phyloP scores from a whole-genome alignment of 2,329 filamentous ascomycete genomes.

The Arachnomyces sp. region DNA sequence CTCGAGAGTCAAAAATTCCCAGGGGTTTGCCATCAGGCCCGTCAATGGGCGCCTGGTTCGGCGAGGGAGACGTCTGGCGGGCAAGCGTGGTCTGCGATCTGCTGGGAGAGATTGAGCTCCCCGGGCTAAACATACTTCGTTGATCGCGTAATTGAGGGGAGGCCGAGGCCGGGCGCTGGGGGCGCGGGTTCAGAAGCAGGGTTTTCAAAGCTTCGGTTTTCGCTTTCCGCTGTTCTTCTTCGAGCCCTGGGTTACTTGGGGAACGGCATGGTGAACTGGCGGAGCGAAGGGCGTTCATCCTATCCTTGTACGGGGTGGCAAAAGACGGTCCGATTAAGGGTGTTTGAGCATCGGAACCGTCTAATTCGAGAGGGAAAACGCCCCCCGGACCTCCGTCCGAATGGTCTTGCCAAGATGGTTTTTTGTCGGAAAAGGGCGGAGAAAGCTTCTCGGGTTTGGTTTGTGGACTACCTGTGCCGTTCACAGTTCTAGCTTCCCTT shows the following conservation, averaged over 20 bases:
- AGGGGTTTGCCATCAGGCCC: slow-evolving; percentile 13
- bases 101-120: slow-evolving; percentile 2
- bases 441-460: slow-evolving; percentile 40
- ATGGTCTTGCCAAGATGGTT: slow-evolving; percentile 33
- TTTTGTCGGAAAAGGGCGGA: slow-evolving; percentile 38
- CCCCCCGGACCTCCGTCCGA: slow-evolving; percentile 43
- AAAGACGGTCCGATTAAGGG: slow-evolving; percentile 57
- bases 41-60: slow-evolving; percentile 17
- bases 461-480: slow-evolving; percentile 40
- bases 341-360: slow-evolving; percentile 44
- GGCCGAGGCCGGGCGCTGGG: slow-evolving; percentile 27
- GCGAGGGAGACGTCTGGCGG: slow-evolving; percentile 28
- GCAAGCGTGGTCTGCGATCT: slow-evolving; percentile 1
- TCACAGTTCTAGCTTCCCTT: slow-evolving; percentile 53
- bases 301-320: slow-evolving; percentile 48
- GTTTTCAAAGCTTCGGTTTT: slow-evolving; percentile 40
- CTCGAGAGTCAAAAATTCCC: slow-evolving; percentile 6
- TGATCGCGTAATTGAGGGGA: slow-evolving; percentile 19
- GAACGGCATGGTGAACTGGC: slow-evolving; percentile 25
- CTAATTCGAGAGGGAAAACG: slow-evolving; percentile 62
- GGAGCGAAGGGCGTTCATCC: slow-evolving; percentile 37
- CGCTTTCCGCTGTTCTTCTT: slow-evolving; percentile 33
- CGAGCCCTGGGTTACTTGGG: slow-evolving; percentile 15
- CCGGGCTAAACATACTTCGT: slow-evolving; percentile 13
- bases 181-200: slow-evolving; percentile 35